phyloP scores from a whole-genome alignment of 345 rosid genomes.

The Lepidium aucheri region DNA sequence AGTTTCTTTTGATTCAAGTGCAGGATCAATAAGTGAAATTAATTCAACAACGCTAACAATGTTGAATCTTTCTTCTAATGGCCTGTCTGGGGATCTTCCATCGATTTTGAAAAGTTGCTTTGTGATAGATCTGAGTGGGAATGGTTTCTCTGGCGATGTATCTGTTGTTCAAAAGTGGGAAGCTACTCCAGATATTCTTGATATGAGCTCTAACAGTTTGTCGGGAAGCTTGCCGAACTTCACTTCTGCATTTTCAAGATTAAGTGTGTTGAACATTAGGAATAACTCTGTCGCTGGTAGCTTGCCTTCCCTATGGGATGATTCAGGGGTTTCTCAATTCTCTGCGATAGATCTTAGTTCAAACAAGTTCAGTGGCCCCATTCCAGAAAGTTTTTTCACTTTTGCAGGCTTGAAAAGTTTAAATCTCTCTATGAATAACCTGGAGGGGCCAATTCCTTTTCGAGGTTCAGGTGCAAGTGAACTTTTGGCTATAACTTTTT shows the following conservation, averaged over 20 bases:
- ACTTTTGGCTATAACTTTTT: conserved; percentile 37
- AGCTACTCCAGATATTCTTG: conserved; percentile 55
- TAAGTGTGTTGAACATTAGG: conserved; percentile 47
- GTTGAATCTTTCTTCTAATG: conserved; percentile 76
- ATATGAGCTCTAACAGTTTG: conserved; percentile 77
- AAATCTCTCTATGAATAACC: conserved; percentile 75
- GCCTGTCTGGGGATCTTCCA: conserved; percentile 65
- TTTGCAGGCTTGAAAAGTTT: conserved; percentile 46
- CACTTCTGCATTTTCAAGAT: conserved; percentile 42
- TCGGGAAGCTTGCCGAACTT: conserved; percentile 64
- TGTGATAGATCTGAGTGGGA: conserved; percentile 65
- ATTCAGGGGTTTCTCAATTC: conserved; percentile 31
- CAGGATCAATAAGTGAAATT: conserved; percentile 60
- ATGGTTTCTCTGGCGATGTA: conserved; percentile 53
- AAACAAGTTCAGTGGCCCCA: conserved; percentile 54
- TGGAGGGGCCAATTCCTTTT: conserved; percentile 62
- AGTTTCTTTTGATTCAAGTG: conserved; percentile 12
- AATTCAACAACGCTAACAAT: conserved; percentile 53
- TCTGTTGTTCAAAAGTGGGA: conserved; percentile 60
- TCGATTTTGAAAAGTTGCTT: conserved; percentile 33
- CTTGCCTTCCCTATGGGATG: conserved; percentile 53
- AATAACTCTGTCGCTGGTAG: conserved; percentile 59
- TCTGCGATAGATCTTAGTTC: conserved; percentile 67
- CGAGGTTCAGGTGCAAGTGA: conserved; percentile 50
- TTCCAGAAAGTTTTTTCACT: conserved; percentile 57